Evolutionary conservation across 106 monocot species (phyloP).

Genomic region (Gastrodia elata): DNA sequence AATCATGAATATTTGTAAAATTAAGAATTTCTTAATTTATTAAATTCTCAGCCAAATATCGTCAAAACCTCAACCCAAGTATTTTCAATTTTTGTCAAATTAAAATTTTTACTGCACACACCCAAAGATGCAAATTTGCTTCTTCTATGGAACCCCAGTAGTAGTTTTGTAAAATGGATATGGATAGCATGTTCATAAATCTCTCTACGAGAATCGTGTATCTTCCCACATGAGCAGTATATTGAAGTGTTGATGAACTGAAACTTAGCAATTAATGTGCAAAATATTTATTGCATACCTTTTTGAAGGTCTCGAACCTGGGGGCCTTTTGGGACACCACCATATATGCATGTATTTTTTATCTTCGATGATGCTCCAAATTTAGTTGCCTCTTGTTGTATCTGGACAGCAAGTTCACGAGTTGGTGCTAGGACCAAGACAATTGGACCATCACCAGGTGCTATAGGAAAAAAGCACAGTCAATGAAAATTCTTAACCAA

Average conservation of each 20-base stretch:
- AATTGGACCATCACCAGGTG: constrained; percentile 92
- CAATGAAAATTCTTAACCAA: neutral
- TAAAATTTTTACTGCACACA: neutral
- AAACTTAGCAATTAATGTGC: neutral
- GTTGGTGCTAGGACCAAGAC: constrained; percentile 94
- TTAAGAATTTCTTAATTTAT: neutral
- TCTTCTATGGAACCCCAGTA: neutral
- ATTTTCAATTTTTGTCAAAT: neutral
- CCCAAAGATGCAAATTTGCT: neutral
- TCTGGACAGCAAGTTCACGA: constrained; percentile 93
- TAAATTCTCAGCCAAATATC: neutral
- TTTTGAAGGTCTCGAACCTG: constrained; percentile 98
- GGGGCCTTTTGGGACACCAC: constrained; percentile 96
- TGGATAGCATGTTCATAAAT: neutral
- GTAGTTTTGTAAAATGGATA: neutral
- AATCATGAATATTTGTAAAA: neutral
- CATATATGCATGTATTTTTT: constrained; percentile 98
- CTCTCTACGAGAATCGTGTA: neutral
- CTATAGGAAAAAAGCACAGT: constrained; percentile 23
- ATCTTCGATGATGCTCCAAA: constrained; percentile 97
- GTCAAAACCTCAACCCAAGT: neutral
- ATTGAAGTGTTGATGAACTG: neutral
- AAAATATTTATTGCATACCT: constrained; percentile 31
- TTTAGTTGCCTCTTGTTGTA: constrained; percentile 89
- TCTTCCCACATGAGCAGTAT: neutral